Evolutionary conservation across 805 yeast genomes (phyloP).

Genomic region (Tetrapisispora fleetii): DNA sequence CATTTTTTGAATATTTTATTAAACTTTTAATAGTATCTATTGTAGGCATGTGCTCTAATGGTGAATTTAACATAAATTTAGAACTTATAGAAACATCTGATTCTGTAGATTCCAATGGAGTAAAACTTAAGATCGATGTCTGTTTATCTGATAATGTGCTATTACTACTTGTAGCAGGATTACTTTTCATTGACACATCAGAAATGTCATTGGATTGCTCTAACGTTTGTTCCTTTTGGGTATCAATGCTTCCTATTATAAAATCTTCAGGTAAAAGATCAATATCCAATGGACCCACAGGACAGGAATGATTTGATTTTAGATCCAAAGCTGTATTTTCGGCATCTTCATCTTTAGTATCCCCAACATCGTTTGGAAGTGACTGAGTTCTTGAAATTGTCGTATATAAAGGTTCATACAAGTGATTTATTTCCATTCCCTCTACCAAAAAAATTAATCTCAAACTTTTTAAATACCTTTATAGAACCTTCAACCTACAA

Average conservation of each 20-base stretch:
- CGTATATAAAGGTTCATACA: background rate
- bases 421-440: background rate
- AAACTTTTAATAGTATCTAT: background rate
- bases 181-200: no score
- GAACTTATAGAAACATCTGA: background rate
- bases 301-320: background rate
- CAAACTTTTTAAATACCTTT: no score
- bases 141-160: background rate
- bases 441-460: background rate
- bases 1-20: slow-evolving; percentile 67
- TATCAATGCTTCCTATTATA: background rate
- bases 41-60: background rate
- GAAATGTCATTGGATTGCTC: no score
- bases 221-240: no score
- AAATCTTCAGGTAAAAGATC: background rate
- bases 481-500: no score
- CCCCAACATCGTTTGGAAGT: background rate
- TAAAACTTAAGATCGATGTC: background rate
- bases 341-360: background rate
- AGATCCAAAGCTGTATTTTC: background rate
- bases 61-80: background rate
- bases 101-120: background rate
- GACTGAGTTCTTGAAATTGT: background rate
- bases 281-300: background rate
- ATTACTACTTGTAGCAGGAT: background rate